Evolutionary conservation across 139 green algal genomes (phyloP), one percentile per base, ranked within the genome.

Genomic region (Zygnema circumcarinatum): DNA sequence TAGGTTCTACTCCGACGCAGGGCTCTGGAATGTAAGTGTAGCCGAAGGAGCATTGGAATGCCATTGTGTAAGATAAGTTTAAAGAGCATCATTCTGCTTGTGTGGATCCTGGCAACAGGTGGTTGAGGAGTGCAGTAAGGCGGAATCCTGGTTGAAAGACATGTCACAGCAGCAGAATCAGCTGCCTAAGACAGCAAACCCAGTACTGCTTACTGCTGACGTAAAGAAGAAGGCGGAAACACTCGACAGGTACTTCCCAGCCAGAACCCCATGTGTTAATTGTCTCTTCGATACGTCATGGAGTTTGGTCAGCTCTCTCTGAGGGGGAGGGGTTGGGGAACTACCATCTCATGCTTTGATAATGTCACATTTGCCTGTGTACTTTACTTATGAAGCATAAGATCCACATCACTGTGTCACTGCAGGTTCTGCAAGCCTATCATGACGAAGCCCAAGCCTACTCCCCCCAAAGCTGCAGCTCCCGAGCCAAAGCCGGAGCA

Each of bases 221-320:
- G 95, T 98, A 80, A 87, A 87, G 38, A 98, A 98, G 92, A 98
- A 97, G 93, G 81, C 80, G 54, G 96, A 96, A n/a, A 94, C 92
- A 31, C 84, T 99, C 2, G 82, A 91, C 38, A 74, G 87, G 87
- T 91, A 41, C 16, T 72, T n/a, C n/a, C n/a, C n/a, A 52, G 20
- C 2, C 1, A 22, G 31, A 38, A 29, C 11, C 1, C 11, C 2
- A 16, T n/a, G 22, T 25, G 67, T 81, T 25, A 76, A 81, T n/a
- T 29, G 73, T 81, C 32, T 81, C 25, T 29, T 69, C n/a, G 73
- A 69, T 29, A 25, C 29, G 25, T 81, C 84, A 25, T 80, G 54
- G 22, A 25, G 54, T n/a, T n/a, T 67, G 22, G 54, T 82, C 22
- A 25, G 35, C 54, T 29, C 62, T 25, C 25, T 29, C 39, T 76